Conservation (phyloP, 495 filamentous ascomycete genomes). For the Penicillium taxi region DNA sequence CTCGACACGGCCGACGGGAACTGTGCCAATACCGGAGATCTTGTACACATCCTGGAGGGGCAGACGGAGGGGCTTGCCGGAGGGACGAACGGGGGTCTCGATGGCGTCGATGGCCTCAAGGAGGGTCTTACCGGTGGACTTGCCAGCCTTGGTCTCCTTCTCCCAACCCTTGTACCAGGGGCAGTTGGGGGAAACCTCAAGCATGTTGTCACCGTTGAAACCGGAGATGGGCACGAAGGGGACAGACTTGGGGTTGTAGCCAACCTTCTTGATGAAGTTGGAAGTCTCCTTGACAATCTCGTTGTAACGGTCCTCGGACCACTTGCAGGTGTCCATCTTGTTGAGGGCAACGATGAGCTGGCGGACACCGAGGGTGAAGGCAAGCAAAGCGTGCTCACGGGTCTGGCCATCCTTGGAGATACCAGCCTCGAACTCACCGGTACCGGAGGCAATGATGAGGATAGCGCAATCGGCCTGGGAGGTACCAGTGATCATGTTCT, state of each 20-base stretch:
- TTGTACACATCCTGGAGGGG: slow-evolving; percentile 99
- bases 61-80: slow-evolving; percentile 94
- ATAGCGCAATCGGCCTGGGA: slow-evolving; percentile 99
- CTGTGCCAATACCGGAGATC: slow-evolving; percentile 99
- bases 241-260: slow-evolving; percentile 98
- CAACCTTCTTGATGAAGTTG: slow-evolving; percentile 99
- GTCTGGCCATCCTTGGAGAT: slow-evolving; percentile 99
- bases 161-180: slow-evolving; percentile 99
- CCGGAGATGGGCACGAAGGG: slow-evolving; percentile 99
- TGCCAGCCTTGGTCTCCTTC: slow-evolving; percentile 94
- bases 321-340: slow-evolving; percentile 99
- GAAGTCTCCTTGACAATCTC: slow-evolving; percentile 99
- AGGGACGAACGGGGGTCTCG: slow-evolving; percentile 74
- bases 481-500: slow-evolving; percentile 99
- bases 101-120: slow-evolving; percentile 98
- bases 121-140: slow-evolving; percentile 90
- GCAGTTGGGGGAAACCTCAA: slow-evolving; percentile 84
- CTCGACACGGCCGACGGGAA: slow-evolving; percentile 99
- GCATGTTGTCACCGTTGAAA: slow-evolving; percentile 99
- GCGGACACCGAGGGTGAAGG: slow-evolving; percentile 99
- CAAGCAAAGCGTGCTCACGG: slow-evolving; percentile 99
- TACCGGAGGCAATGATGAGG: slow-evolving; percentile 99
- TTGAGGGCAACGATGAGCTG: slow-evolving; percentile 99
- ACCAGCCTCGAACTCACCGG: slow-evolving; percentile 99
- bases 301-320: slow-evolving; percentile 90